Base-by-base conservation (phyloP, 2,329 filamentous ascomycete genomes). In the Exophiala bonariae region DNA sequence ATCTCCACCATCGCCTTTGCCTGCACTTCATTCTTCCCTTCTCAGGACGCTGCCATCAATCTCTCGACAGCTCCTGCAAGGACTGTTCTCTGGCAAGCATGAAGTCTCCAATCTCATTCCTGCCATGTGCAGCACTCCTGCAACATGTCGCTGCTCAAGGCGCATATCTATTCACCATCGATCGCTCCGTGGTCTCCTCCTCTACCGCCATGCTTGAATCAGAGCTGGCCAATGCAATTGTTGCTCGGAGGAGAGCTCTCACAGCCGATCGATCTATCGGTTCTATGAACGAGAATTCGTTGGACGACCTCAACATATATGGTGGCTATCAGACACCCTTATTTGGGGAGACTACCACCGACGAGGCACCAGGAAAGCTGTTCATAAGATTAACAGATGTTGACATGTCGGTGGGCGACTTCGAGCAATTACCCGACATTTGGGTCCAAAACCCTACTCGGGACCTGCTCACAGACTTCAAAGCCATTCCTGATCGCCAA, bases 271-370 rank as follows among this genome's bases (percentile, higher is more conserved):
- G 73, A 69, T 45, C 58, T 22, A 56, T 70, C 26, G 61, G 64
- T 19, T 56, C 54, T 32, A 61, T 65, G 39, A 69, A 76, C 47
- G 73, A 79, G 33, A 67, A 68, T 30, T 75, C 78, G 7, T 66
- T 87, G 31, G 68, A 72, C 39, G 68, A 80, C 56, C 70, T 89
- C 60, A 80, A 82, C 60, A 69, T 69, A 40, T 86, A 81, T 63
- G 83, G 82, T 52, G 80, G 77, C 52, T 61, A 68, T 22, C 66
- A 76, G 5, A 57, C 68, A 44, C 63, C 72, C 16, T 67, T 87
- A 26, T 82, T 87, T 57, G 66, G 65, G 35, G 66, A 61, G 19
- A 37, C 49, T 18, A 32, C 42, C 19, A 43, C 44, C 14, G 41
- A 45, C 22, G 56, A 63, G 8, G 36, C 47, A 6, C 53, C 60